Evolutionary conservation across 1,284 basidiomycete species (phyloP).

Genomic region (Paramarasmius palmivorus): DNA sequence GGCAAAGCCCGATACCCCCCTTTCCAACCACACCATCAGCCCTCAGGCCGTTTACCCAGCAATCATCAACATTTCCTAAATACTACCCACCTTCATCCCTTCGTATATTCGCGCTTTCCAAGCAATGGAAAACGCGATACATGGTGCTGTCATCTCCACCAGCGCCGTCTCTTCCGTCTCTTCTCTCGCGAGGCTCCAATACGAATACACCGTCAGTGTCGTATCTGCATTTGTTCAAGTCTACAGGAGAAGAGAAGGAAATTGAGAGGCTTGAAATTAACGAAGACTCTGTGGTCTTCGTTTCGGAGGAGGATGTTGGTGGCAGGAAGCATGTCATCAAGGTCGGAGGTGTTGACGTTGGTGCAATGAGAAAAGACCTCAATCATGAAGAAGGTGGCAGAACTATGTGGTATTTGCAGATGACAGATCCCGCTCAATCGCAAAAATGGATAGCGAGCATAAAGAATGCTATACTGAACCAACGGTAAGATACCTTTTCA

Average conservation of each 20-base stretch:
- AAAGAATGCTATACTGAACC: slow-evolving; percentile 68
- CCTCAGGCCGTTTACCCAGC: slow-evolving; percentile 50
- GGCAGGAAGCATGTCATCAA: slow-evolving; percentile 66
- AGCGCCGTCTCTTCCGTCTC: slow-evolving; percentile 16
- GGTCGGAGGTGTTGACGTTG: slow-evolving; percentile 62
- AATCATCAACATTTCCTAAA: slow-evolving; percentile 57
- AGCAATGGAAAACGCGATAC: slow-evolving; percentile 69
- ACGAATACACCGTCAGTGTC: slow-evolving; percentile 37
- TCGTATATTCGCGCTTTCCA: slow-evolving; percentile 67
- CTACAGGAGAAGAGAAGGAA: slow-evolving; percentile 59
- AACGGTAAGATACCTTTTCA: slow-evolving; percentile 48
- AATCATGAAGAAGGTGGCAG: slow-evolving; percentile 48
- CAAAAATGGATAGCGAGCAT: slow-evolving; percentile 75
- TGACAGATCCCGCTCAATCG: slow-evolving; percentile 56
- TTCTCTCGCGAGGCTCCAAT: slow-evolving; percentile 22
- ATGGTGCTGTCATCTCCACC: slow-evolving; percentile 60
- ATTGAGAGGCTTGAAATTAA: slow-evolving; percentile 72
- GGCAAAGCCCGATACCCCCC: slow-evolving; percentile 40
- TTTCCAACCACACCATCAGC: slow-evolving; percentile 58
- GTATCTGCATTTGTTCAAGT: slow-evolving; percentile 74
- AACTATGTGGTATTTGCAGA: slow-evolving; percentile 71
- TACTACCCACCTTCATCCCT: slow-evolving; percentile 66
- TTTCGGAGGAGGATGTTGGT: slow-evolving; percentile 68
- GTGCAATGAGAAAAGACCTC: slow-evolving; percentile 45
- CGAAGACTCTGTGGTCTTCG: slow-evolving; percentile 70